phyloP scores from a whole-genome alignment of 352 stramenopile species.

The Globisporangium parvum region DNA sequence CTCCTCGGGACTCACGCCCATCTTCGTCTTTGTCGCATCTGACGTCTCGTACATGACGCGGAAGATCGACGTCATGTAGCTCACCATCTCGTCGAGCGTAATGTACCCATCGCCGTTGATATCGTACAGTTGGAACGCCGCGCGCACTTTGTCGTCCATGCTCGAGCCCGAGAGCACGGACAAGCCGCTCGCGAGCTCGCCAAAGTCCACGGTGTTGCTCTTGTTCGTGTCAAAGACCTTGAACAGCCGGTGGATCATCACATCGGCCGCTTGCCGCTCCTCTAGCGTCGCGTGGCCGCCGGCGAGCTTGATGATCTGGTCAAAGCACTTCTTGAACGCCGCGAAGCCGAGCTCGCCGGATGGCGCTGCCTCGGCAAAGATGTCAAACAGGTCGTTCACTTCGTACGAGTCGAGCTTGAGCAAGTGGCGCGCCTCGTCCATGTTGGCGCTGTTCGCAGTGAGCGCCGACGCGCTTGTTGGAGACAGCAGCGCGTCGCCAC shows the following conservation, averaged over 20 bases:
- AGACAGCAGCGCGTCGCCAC: slow-evolving; percentile 36
- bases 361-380: slow-evolving; percentile 79
- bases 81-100: slow-evolving; percentile 82
- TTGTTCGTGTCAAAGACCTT: slow-evolving; percentile 80
- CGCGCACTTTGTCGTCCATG: slow-evolving; percentile 84
- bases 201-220: slow-evolving; percentile 84
- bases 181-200: slow-evolving; percentile 77
- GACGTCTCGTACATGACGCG: slow-evolving; percentile 89
- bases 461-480: slow-evolving; percentile 36
- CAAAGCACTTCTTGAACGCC: slow-evolving; percentile 85
- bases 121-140: slow-evolving; percentile 83
- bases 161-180: slow-evolving; percentile 79
- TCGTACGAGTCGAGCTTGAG: slow-evolving; percentile 84
- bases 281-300: slow-evolving; percentile 59
- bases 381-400: slow-evolving; percentile 85
- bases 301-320: slow-evolving; percentile 81
- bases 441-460: slow-evolving; percentile 70
- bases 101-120: slow-evolving; percentile 84
- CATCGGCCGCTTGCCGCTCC: slow-evolving; percentile 69
- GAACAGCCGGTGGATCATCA: slow-evolving; percentile 81
- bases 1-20: slow-evolving; percentile 69
- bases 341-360: slow-evolving; percentile 72
- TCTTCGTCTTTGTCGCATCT: slow-evolving; percentile 64
- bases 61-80: slow-evolving; percentile 87
- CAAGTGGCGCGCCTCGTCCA: slow-evolving; percentile 67